These are phyloP conservation scores for Colletotrichum brevisporum DNA, from an alignment of 2,329 filamentous ascomycete species.

Conservation along the genomic window DNA sequence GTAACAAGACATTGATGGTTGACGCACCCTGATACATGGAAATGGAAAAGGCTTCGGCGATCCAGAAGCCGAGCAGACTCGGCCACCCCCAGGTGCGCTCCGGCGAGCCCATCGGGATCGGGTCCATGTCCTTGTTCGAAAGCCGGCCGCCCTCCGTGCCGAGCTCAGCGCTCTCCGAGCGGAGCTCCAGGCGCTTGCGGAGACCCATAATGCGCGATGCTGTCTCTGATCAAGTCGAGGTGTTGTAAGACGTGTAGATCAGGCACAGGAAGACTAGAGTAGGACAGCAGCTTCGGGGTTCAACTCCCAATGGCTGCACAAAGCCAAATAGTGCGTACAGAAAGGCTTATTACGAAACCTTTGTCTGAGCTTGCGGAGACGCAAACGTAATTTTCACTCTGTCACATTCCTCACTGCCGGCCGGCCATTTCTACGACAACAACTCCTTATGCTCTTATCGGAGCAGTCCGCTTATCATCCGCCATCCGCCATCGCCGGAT, in stretches of 20 bases:
- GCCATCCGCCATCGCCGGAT: neutral
- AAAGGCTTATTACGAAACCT: neutral
- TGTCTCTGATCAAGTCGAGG: neutral
- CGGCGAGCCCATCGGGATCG: constrained; percentile 39
- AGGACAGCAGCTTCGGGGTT: neutral
- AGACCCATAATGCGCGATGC: constrained; percentile 19
- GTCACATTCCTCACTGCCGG: neutral
- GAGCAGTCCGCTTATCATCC: neutral
- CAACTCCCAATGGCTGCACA: neutral
- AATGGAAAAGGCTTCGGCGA: constrained; percentile 42
- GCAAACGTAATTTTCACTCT: constrained; percentile 4
- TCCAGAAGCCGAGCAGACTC: constrained; percentile 42
- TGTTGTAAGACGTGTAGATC: neutral
- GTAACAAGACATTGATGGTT: too few relatives aligned
- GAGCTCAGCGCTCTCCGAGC: constrained; percentile 30
- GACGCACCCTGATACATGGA: constrained; percentile 39
- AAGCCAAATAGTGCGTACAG: neutral
- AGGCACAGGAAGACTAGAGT: neutral
- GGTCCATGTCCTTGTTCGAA: constrained; percentile 43
- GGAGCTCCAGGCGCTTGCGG: constrained; percentile 29
- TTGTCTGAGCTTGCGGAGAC: constrained; percentile 2
- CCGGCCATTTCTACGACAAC: neutral
- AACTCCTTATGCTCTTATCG: constrained; percentile 12
- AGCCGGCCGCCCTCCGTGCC: constrained; percentile 32
- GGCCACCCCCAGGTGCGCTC: constrained; percentile 42